A percentile compares a stretch with the other conserved stretches of the same genome.
Evolutionary conservation across 2,329 filamentous ascomycete genomes (phyloP).

Genomic region (Drechmeria coniospora): DNA sequence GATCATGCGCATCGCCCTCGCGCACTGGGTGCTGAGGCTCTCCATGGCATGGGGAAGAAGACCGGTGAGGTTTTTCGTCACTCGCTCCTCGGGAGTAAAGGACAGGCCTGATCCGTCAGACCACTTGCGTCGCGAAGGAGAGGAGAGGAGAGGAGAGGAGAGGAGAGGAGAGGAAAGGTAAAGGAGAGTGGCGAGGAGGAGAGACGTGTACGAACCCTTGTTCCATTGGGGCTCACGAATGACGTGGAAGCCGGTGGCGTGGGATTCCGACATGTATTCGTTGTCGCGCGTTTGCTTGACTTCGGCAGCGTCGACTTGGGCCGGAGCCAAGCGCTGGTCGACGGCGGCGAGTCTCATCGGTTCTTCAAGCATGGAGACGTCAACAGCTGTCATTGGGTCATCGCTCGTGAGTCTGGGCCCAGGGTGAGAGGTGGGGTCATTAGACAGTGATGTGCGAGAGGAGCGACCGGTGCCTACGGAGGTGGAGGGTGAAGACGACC

Average conservation of each 20-base stretch:
- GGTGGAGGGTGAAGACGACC: constrained; percentile 35
- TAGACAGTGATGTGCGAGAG: constrained; percentile 35
- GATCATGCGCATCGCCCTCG: constrained; percentile 60
- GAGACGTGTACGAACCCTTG: constrained; percentile 41
- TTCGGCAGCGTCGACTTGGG: constrained; percentile 38
- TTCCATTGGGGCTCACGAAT: constrained; percentile 49
- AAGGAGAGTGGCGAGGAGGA: neutral
- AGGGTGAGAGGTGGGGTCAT: constrained; percentile 34
- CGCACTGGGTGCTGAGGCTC: constrained; percentile 42
- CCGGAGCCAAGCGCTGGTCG: constrained; percentile 45
- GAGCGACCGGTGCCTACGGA: constrained; percentile 31
- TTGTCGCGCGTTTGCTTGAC: constrained; percentile 38
- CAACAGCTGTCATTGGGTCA: constrained; percentile 41
- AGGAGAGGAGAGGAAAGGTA: neutral
- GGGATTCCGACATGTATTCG: constrained; percentile 34
- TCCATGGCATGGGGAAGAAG: constrained; percentile 50
- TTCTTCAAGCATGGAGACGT: constrained; percentile 41
- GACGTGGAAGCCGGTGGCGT: constrained; percentile 45
- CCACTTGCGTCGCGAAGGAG: neutral
- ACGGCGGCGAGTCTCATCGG: constrained; percentile 44
- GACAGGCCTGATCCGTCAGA: constrained; percentile 48
- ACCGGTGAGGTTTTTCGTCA: constrained; percentile 49
- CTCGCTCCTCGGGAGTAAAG: constrained; percentile 48
- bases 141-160: neutral
- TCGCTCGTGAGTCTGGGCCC: constrained; percentile 34